Evolutionary conservation across 257 asterid genomes (phyloP).

Genomic region (Gentiana straminea): DNA sequence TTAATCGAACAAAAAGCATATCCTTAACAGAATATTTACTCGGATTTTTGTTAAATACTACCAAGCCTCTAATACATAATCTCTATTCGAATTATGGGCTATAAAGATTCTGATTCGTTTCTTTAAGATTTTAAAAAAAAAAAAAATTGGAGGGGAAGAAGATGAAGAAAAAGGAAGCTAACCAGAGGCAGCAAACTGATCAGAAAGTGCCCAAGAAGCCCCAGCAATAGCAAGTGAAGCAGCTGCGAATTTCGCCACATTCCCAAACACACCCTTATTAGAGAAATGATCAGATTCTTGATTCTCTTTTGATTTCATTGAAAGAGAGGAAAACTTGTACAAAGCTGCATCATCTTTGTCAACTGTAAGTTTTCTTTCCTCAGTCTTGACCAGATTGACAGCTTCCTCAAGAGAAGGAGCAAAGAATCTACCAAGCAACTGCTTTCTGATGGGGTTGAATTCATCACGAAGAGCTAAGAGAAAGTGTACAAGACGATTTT

Average conservation of each 20-base stretch:
- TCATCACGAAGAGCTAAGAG: constrained; percentile 6
- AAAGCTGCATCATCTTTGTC: not conserved
- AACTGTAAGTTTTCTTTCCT: not conserved
- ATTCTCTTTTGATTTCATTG: not conserved
- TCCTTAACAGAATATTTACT: no score
- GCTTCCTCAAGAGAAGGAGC: constrained; percentile 4
- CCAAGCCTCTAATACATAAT: no score
- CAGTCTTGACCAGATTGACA: not conserved
- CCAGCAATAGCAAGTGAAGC: constrained; percentile 2
- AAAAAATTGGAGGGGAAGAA: not conserved
- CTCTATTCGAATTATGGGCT: no score
- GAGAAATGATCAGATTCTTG: not conserved
- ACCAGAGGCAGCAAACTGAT: not conserved
- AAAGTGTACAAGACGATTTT: not conserved
- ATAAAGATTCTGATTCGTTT: no score
- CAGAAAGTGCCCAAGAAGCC: not conserved
- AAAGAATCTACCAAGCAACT: not conserved
- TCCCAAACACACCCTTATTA: not conserved
- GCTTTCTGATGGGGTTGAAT: not conserved
- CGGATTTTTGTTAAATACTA: no score
- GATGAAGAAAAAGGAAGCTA: not conserved
- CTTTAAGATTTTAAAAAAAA: no score
- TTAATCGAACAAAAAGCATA: no score
- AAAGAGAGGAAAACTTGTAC: not conserved
- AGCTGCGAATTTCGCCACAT: constrained; percentile 2